Base-by-base conservation (phyloP, 768 basidiomycete species). In the Candolleomyces aberdarensis region DNA sequence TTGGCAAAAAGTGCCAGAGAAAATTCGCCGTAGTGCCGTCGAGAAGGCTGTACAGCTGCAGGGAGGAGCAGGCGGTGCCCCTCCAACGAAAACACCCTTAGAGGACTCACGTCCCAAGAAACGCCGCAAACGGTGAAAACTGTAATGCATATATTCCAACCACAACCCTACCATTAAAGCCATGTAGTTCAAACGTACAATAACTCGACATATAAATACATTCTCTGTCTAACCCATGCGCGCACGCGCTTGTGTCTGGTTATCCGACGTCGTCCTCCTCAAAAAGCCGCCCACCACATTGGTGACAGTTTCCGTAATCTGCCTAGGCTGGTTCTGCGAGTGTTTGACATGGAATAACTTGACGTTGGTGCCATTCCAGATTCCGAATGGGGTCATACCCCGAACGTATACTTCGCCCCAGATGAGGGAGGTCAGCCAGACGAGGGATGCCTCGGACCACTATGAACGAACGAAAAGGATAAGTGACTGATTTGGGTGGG, bases 351-450 rank as follows among this genome's bases (percentile, higher is more conserved):
- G 85, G 77, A 98, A 98, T 56, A 98, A 73, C 46, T 91, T 86
- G 31, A 97, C 93, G 53, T 86, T 89, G 14, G 95, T 97, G 19
- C 86, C 84, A 65, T 92, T 92, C 94, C 96, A 98, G 47, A 96
- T 85, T 13, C 91, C 92, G 22, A 94, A 77, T 1, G 91, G 90
- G 1, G 88, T 85, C 85, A 96, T 91, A 5, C 88, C 91, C 51
- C 90, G 88, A 20, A 97, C 90, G 70, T 96, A 99, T 19, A 96
- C 84, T 70, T 96, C 93, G 44, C 97, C 96, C 95, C 96, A 99
- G 20, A 96, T 87, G 57, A 98, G 76, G 0, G 92, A 94, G 4
- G 94, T 92, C 41, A 96, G 80, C 96, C 97, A 98, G 17, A 95
- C 83, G 61, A 91, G 80, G 2, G 94, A 95, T 1, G 92, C 88